Conservation (phyloP, 768 basidiomycete species). For the Polyporus arcularius region DNA sequence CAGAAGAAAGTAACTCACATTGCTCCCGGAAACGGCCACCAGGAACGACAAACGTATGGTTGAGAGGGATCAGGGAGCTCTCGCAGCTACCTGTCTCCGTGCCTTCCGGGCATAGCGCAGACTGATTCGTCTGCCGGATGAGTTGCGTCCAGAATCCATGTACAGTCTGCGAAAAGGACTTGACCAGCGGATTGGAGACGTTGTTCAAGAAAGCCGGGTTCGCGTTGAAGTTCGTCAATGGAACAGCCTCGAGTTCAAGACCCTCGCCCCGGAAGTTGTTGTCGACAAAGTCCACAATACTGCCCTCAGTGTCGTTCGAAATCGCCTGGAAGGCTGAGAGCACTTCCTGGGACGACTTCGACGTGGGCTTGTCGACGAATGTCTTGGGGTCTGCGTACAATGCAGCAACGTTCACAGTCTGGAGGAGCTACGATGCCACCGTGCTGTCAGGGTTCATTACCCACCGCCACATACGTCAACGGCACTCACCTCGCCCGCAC, state of each 20-base stretch:
- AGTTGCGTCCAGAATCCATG: conserved; percentile 85
- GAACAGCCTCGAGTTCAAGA: conserved; percentile 68
- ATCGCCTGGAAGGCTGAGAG: conserved; percentile 66
- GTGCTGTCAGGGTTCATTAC: neutral
- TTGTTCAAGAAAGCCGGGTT: conserved; percentile 70
- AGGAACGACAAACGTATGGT: conserved; percentile 89
- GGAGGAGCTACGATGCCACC: conserved; percentile 56
- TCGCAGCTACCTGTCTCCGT: conserved; percentile 58
- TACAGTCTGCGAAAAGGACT: conserved; percentile 76
- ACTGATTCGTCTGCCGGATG: conserved; percentile 71
- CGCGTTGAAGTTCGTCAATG: conserved; percentile 60
- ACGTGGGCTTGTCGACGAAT: conserved; percentile 88
- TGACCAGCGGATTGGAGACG: conserved; percentile 67
- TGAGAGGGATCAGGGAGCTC: conserved; percentile 85
- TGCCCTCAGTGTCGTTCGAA: conserved; percentile 54
- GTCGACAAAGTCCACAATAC: conserved; percentile 70
- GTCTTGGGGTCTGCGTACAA: conserved; percentile 84
- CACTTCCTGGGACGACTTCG: conserved; percentile 62
- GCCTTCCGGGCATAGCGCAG: conserved; percentile 58
- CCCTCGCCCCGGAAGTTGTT: conserved; percentile 83
- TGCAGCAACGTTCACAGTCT: conserved; percentile 80
- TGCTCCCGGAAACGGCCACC: conserved; percentile 86
- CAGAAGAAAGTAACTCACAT: conserved; percentile 49
- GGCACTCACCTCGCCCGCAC: conserved; percentile 66
- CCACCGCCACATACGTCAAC: neutral